phyloP scores from a whole-genome alignment of 2,329 filamentous ascomycete genomes.

The Penicillium sp. region DNA sequence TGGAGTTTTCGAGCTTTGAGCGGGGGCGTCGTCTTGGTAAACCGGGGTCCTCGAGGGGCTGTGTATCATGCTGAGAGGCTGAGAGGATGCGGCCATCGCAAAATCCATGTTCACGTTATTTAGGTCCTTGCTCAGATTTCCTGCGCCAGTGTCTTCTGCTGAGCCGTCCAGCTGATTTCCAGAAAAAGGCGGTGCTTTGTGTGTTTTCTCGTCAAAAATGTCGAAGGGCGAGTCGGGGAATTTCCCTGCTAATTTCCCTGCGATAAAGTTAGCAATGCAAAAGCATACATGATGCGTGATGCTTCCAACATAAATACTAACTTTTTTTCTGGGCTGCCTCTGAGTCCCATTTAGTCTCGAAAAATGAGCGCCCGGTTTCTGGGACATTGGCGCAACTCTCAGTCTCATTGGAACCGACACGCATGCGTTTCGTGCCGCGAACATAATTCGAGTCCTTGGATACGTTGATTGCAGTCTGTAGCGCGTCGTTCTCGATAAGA shows the following conservation, averaged over 20 bases:
- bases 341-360: slow-evolving; percentile 48
- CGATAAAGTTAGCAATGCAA: slow-evolving; percentile 12
- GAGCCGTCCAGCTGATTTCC: neutral
- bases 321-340: slow-evolving; percentile 36
- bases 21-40: slow-evolving; percentile 14
- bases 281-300: neutral
- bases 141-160: neutral
- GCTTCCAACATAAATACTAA: slow-evolving; percentile 22
- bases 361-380: slow-evolving; percentile 39
- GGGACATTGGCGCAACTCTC: slow-evolving; percentile 13
- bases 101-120: slow-evolving; percentile 11
- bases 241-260: slow-evolving; percentile 21
- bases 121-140: neutral
- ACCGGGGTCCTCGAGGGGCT: slow-evolving; percentile 10
- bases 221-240: slow-evolving; percentile 23
- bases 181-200: neutral
- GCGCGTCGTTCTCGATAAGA: slow-evolving; percentile 25
- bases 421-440: slow-evolving; percentile 43
- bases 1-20: neutral
- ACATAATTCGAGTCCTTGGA: slow-evolving; percentile 31
- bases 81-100: slow-evolving; percentile 13
- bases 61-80: slow-evolving; percentile 5
- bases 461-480: slow-evolving; percentile 40
- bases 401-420: slow-evolving; percentile 27
- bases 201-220: slow-evolving; percentile 21